These are phyloP conservation scores for Bimuria novae-zelandiae DNA, from an alignment of 2,329 filamentous ascomycete genomes.

Conservation along the genomic window DNA sequence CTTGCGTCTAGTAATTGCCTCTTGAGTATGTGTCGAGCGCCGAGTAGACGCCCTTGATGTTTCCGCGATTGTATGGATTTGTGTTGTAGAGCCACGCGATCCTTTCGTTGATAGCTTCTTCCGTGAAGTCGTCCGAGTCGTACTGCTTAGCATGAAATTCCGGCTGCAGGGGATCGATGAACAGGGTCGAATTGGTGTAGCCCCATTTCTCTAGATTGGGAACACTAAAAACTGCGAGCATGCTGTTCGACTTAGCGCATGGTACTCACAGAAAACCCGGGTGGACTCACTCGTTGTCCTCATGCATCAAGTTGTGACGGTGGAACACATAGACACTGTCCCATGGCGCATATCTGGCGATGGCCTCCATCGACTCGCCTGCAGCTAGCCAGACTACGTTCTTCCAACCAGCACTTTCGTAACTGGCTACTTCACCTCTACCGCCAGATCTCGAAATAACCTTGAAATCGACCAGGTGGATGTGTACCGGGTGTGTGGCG, in stretches of 20 bases:
- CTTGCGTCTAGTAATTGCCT: background rate
- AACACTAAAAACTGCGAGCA: slow-evolving; percentile 53
- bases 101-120: slow-evolving; percentile 32
- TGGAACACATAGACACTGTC: slow-evolving; percentile 59
- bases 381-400: slow-evolving; percentile 61
- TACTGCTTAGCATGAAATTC: slow-evolving; percentile 33
- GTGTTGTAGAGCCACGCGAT: slow-evolving; percentile 37
- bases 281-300: slow-evolving; percentile 43
- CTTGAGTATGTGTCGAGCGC: slow-evolving; percentile 4
- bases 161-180: slow-evolving; percentile 38
- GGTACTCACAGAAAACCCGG: background rate
- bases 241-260: slow-evolving; percentile 18
- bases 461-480: slow-evolving; percentile 64
- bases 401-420: slow-evolving; percentile 61
- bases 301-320: slow-evolving; percentile 53
- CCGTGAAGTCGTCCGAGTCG: slow-evolving; percentile 28
- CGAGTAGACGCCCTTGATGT: slow-evolving; percentile 9
- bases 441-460: slow-evolving; percentile 34
- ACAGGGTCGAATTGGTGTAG: slow-evolving; percentile 40
- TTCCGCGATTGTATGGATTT: slow-evolving; percentile 34
- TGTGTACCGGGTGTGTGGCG: slow-evolving; percentile 60
- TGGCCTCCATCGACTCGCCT: slow-evolving; percentile 49
- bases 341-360: slow-evolving; percentile 40
- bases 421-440: slow-evolving; percentile 40
- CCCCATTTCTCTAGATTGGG: slow-evolving; percentile 40